phyloP scores from a whole-genome alignment of 208 protist genomes.

The Novymonas esmeraldas region DNA sequence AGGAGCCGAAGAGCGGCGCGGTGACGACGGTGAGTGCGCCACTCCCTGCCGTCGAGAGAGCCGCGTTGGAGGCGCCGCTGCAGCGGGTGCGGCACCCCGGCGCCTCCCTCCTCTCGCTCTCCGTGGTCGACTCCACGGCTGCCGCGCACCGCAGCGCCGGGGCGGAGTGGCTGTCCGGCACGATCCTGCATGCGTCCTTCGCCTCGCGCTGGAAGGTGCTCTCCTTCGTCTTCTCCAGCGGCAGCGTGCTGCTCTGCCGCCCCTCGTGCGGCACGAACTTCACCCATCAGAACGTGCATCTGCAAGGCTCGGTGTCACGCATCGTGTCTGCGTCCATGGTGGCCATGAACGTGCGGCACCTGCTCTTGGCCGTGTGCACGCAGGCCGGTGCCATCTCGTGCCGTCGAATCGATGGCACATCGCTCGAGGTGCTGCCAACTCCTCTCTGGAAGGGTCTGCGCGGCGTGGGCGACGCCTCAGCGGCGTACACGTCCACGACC shows the following conservation, averaged over 20 bases:
- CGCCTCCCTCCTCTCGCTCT: background rate
- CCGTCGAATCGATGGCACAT: conserved; percentile 31
- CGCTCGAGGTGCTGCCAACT: conserved; percentile 23
- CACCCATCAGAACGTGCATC: conserved; percentile 35
- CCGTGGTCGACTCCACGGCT: background rate
- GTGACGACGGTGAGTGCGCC: too few species aligned
- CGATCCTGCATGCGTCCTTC: conserved; percentile 56
- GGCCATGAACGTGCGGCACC: conserved; percentile 56
- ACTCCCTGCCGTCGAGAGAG: background rate
- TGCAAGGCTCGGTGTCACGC: conserved; percentile 39
- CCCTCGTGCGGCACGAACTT: conserved; percentile 54
- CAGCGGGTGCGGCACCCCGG: background rate
- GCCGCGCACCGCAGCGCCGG: conserved; percentile 1
- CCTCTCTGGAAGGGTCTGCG: conserved; percentile 59
- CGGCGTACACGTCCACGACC: background rate
- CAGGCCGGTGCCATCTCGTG: conserved; percentile 60
- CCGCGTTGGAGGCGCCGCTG: background rate
- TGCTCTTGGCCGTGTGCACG: conserved; percentile 58
- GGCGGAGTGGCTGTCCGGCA: conserved; percentile 22
- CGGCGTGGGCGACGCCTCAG: conserved; percentile 28
- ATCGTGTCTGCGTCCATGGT: conserved; percentile 36
- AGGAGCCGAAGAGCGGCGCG: too few species aligned
- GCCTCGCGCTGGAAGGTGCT: conserved; percentile 37
- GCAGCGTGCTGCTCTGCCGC: conserved; percentile 48
- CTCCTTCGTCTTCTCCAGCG: conserved; percentile 60